These are phyloP conservation scores for Cladosporium phlei DNA, from an alignment of 2,329 filamentous ascomycete species.

Conservation along the genomic window DNA sequence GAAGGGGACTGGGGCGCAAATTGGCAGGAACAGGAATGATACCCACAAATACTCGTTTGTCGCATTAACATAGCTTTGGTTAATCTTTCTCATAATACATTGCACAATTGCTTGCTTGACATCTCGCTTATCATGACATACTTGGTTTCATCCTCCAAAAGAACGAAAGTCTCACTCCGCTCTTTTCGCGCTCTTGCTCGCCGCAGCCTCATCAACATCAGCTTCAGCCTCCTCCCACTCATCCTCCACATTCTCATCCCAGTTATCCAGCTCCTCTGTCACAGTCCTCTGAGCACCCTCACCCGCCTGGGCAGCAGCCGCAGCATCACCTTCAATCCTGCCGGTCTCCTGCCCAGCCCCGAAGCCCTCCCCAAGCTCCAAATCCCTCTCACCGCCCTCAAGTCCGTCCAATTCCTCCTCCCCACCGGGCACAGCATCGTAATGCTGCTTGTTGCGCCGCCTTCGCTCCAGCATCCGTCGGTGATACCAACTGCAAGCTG, in stretches of 20 bases:
- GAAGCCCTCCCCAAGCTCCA: conserved; percentile 68
- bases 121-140: no score
- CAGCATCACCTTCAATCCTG: conserved; percentile 19
- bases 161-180: conserved; percentile 32
- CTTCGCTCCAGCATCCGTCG: conserved; percentile 89
- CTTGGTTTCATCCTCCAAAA: no score
- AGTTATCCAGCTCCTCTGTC: conserved; percentile 84
- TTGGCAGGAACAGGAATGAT: conserved; percentile 4
- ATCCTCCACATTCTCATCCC: conserved; percentile 79
- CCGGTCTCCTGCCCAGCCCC: conserved; percentile 33
- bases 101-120: neutral
- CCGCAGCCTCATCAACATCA: conserved; percentile 23
- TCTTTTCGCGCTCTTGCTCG: conserved; percentile 35
- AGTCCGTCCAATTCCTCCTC: conserved; percentile 27
- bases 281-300: conserved; percentile 63
- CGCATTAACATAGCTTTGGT: no score
- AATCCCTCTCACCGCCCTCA: conserved; percentile 50
- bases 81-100: conserved; percentile 15
- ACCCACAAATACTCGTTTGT: conserved; percentile 10
- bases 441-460: conserved; percentile 66
- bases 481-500: conserved; percentile 85
- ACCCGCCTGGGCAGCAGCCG: conserved; percentile 35
- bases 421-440: conserved; percentile 61
- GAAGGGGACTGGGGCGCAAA: no score
- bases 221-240: conserved; percentile 57